Conservation (phyloP, 768 basidiomycete genomes). For the Panaeolus cyanescens region DNA sequence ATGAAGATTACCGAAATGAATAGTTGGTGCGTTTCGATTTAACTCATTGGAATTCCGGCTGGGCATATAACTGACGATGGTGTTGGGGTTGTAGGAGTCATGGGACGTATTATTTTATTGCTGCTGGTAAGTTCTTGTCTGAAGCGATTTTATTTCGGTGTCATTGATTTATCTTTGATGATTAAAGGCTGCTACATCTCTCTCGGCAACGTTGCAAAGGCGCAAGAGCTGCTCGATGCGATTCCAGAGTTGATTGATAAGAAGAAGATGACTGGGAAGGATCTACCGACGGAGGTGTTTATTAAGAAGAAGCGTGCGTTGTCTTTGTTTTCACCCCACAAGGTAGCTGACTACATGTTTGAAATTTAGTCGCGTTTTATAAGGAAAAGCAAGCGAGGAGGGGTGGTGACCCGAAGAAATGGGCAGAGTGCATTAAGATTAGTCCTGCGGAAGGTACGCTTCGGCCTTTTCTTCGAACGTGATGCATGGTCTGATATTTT, state of each 20-base stretch:
- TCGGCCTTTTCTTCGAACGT: background rate
- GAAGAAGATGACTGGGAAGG: constrained; percentile 65
- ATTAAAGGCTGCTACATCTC: constrained; percentile 62
- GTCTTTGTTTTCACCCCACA: background rate
- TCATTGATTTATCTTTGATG: background rate
- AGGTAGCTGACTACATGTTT: background rate
- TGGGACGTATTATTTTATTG: constrained; percentile 77
- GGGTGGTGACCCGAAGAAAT: constrained; percentile 54
- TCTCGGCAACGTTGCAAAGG: constrained; percentile 53
- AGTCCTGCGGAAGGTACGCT: constrained; percentile 70
- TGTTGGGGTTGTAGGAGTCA: constrained; percentile 60
- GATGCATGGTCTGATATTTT: background rate
- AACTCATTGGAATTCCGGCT: background rate
- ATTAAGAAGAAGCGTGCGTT: constrained; percentile 74
- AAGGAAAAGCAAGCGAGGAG: constrained; percentile 62
- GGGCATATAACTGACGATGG: background rate
- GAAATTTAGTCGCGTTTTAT: constrained; percentile 72
- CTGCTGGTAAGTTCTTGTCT: constrained; percentile 49
- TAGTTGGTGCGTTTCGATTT: constrained; percentile 52
- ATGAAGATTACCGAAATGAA: constrained; percentile 66
- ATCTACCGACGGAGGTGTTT: constrained; percentile 73
- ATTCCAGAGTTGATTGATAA: constrained; percentile 63
- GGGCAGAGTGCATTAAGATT: constrained; percentile 58
- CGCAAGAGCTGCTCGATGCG: constrained; percentile 60
- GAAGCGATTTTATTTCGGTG: too few relatives aligned